Base-by-base conservation (phyloP, 2,329 filamentous ascomycete species). In the Pseudogymnoascus sp. region DNA sequence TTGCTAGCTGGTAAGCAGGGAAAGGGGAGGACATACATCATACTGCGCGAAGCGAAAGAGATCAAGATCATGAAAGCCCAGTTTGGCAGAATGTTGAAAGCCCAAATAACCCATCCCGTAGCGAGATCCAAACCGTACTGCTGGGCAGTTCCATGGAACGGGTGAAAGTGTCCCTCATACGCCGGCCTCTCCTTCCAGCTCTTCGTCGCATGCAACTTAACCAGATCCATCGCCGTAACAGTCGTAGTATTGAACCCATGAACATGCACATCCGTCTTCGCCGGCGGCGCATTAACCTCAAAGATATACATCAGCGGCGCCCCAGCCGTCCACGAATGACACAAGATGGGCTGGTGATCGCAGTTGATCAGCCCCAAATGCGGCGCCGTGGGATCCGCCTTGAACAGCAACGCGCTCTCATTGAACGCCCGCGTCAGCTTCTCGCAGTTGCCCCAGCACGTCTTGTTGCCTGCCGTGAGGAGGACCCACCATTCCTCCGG, bases 41-140 rank as follows among this genome's bases (percentile, higher is more conserved):
- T 82, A 64, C 79, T 83, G 72, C 89, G 82, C 80, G 86, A 91
- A 67, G 88, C 71, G 73, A 92, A 85, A 62, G 87, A 90, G 69
- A 93, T 80, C 59, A 84, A 73, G 68, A 93, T 80, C 90, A 93
- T 92, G 72, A 91, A 86, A 63, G 84, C 76, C 90, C 90, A 93
- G 78, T 87, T 85, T 64, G 89, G 83, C 64, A 91, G 76, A 59
- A 88, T 76, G 69, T 82, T 80, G 70, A 89, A 84, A 67, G 79
- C 79, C 83, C 84, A 91, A 69, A 91, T 79, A 61, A 82, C 68
- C 72, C 90, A 92, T 63, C 82, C 90, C 47, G 88, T 75, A 40
- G 88, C 87, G 61, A 88, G 75, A 33, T 82, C 78, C 31, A 91
- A 70, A 67, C 82, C 81, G 67, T 83, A 80, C 77, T 89, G 76